phyloP scores from a whole-genome alignment of 1,139 yeast genomes.

The Pichia sp. region DNA sequence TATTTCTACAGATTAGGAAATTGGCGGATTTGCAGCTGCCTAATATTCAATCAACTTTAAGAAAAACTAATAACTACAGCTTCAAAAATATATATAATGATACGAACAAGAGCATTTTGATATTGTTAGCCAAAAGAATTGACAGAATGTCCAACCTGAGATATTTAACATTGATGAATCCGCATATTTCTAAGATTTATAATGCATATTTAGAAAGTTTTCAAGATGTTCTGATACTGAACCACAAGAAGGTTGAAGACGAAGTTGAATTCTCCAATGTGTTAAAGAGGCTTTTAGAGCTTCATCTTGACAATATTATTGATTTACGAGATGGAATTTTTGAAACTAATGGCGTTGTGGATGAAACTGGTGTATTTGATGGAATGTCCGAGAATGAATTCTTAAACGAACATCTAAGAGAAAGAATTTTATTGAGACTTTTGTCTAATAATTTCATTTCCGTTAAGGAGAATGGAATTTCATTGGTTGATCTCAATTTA shows the following conservation, averaged over 20 bases:
- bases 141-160: conserved; percentile 67
- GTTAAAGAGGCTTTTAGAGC: conserved; percentile 47
- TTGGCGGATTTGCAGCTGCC: conserved; percentile 3
- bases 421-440: conserved; percentile 77
- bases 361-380: conserved; percentile 23
- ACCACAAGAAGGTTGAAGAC: neutral
- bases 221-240: conserved; percentile 46
- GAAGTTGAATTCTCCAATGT: neutral
- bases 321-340: conserved; percentile 73
- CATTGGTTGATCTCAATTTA: conserved; percentile 61
- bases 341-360: conserved; percentile 41
- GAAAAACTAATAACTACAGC: neutral
- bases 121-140: conserved; percentile 48
- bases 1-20: neutral
- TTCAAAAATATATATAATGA: neutral
- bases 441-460: conserved; percentile 79
- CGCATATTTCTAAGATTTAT: conserved; percentile 81
- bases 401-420: conserved; percentile 70
- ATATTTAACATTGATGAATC: conserved; percentile 76
- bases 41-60: conserved; percentile 1
- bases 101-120: conserved; percentile 35
- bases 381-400: conserved; percentile 45
- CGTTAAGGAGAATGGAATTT: conserved; percentile 44
- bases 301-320: conserved; percentile 79
- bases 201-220: conserved; percentile 64